Base-by-base conservation (phyloP, 257 asterid genomes). In the Primulina eburnea region DNA sequence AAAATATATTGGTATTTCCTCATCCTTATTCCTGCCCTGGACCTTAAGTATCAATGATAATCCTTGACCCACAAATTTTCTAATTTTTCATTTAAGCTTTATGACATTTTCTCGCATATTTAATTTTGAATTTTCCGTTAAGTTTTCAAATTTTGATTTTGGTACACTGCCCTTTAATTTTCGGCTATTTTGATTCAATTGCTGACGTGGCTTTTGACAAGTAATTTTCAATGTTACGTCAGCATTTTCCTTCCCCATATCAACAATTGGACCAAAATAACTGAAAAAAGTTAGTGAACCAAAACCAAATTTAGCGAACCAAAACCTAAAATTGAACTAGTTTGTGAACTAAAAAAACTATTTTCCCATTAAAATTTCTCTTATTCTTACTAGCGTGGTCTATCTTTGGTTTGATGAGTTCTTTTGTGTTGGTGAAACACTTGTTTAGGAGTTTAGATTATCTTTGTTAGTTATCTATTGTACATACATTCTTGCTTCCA, bases 1-100 rank as follows among this genome's bases (percentile, higher is more conserved):
- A 65, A 92, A 92, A 77, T 88, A 82, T 78, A 71, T 78, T 59
- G 98, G 98, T 92, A 85, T 37, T 37, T 76, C 74, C 65, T 71
- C 53, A 37, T 26, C 20, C 55, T 32, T 29, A 18, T 67, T 64
- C 62, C 26, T 0, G n/a, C 34, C 65, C 3, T 28, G 30, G 30
- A 28, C 63, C 66, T 40, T 66, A 64, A 14, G 65, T 40, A 40
- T 21, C 37, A 52, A n/a, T 21, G 12, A 16, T 4, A 30, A 37
- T 29, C 17, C 4, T 71, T 57, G 61, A n/a, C 10, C 61, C 40
- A 66, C 67, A 16, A 58, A 34, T 43, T 70, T 73, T 40, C 34
- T 71, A 62, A n/a, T 58, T 77, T 26, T 18, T 37, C 38, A 28
- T 62, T 40, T 37, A n/a, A 34, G 24, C 61, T 65, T 57, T 26